Conservation (phyloP, 257 asterid species). For the Ehretia macrophylla region DNA sequence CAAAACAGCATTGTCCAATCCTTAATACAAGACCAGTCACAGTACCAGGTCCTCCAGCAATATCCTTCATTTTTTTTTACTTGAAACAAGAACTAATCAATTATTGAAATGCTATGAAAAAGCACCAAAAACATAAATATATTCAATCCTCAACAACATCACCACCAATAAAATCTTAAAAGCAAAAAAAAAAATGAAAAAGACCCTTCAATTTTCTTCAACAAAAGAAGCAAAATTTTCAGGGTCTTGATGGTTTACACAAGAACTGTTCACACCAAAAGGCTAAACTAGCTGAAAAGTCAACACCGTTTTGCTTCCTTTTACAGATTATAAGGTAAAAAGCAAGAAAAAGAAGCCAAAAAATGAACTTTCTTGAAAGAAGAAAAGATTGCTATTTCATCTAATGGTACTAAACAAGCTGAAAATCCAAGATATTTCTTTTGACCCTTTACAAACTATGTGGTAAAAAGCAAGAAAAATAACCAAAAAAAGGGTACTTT, state of each 20-base stretch:
- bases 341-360: too few species aligned
- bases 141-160: background rate
- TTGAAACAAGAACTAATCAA: background rate
- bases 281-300: background rate
- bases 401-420: too few species aligned
- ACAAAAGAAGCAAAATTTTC: too few species aligned
- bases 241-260: background rate
- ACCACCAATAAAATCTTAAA: background rate
- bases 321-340: background rate
- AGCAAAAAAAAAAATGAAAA: background rate
- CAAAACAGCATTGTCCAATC: conserved; percentile 38
- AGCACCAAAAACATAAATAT: too few species aligned
- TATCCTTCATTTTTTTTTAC: conserved; percentile 35
- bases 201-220: background rate
- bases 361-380: too few species aligned
- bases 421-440: too few species aligned
- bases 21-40: conserved; percentile 38
- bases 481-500: too few species aligned
- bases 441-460: too few species aligned
- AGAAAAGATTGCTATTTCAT: too few species aligned
- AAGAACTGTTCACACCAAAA: too few species aligned
- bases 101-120: too few species aligned
- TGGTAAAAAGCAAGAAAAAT: too few species aligned
- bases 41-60: conserved; percentile 57
- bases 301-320: background rate